phyloP scores from a whole-genome alignment of 2,329 filamentous ascomycete genomes.

The Pseudogymnoascus sp. region DNA sequence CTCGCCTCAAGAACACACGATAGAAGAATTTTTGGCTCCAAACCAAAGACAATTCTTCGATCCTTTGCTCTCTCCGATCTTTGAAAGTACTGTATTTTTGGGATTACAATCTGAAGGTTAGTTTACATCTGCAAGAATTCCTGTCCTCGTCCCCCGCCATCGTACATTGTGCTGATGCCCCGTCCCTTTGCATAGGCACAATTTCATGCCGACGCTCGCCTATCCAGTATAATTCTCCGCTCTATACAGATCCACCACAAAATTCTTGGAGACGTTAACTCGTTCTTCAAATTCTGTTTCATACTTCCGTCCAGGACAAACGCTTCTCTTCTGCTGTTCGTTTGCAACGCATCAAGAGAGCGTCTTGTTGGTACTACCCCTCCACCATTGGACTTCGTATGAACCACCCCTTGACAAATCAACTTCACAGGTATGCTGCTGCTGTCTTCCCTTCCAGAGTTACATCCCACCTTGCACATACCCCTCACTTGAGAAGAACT shows the following conservation, averaged over 20 bases:
- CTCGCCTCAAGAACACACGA: slow-evolving; percentile 8
- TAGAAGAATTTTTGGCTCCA: slow-evolving; percentile 4
- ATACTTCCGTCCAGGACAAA: slow-evolving; percentile 10
- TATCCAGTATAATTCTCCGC: slow-evolving; percentile 25
- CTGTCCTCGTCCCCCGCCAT: background rate
- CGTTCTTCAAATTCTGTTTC: slow-evolving; percentile 26
- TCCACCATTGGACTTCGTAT: background rate
- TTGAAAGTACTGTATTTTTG: slow-evolving; percentile 1
- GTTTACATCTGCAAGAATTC: background rate
- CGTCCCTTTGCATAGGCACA: slow-evolving; percentile 23
- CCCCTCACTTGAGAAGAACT: background rate
- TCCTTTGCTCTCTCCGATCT: slow-evolving; percentile 5
- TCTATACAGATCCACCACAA: slow-evolving; percentile 18
- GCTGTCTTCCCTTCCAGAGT: background rate
- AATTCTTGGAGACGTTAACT: slow-evolving; percentile 32
- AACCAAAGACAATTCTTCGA: background rate
- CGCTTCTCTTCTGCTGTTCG: slow-evolving; percentile 2
- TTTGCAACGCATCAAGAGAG: slow-evolving; percentile 6
- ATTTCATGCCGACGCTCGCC: slow-evolving; percentile 29
- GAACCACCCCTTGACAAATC: background rate
- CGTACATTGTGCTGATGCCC: slow-evolving; percentile 7
- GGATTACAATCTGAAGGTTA: background rate
- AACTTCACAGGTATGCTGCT: slow-evolving; percentile 5
- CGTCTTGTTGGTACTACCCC: background rate
- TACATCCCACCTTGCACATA: slow-evolving; percentile 5